These are phyloP conservation scores for Yamadazyma sp. DNA, from an alignment of 1,139 yeast species.

Conservation along the genomic window DNA sequence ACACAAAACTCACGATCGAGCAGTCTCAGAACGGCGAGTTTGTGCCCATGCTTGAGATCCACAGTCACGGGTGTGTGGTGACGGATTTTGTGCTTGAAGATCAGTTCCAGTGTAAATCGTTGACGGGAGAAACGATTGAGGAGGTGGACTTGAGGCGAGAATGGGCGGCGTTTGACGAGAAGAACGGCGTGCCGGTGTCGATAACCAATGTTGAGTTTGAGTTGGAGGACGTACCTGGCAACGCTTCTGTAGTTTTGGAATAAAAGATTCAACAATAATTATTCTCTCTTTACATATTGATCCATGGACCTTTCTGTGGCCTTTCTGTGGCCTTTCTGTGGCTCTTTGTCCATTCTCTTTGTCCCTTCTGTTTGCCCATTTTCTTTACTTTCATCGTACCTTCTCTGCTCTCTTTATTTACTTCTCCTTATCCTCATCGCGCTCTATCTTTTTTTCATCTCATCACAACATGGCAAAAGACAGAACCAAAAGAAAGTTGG, in stretches of 20 bases:
- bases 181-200: slow-evolving; percentile 70
- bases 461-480: slow-evolving; percentile 10
- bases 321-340: too few species aligned
- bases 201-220: slow-evolving; percentile 65
- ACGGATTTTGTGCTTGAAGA: slow-evolving; percentile 67
- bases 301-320: too few species aligned
- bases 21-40: slow-evolving; percentile 18
- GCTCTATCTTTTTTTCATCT: slow-evolving; percentile 1
- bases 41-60: slow-evolving; percentile 56
- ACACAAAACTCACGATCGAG: slow-evolving; percentile 21
- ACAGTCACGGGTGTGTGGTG: slow-evolving; percentile 77
- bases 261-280: too few species aligned
- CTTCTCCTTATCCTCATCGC: background rate
- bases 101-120: slow-evolving; percentile 53
- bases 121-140: slow-evolving; percentile 48
- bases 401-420: background rate
- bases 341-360: too few species aligned
- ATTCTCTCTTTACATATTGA: too few species aligned
- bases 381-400: background rate
- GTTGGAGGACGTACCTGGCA: slow-evolving; percentile 4
- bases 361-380: too few species aligned
- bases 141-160: slow-evolving; percentile 75
- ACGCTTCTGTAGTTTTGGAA: background rate
- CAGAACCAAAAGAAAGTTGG: slow-evolving; percentile 11
- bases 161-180: slow-evolving; percentile 91